Conservation (phyloP, 768 basidiomycete species). For the Auricularia sp. region DNA sequence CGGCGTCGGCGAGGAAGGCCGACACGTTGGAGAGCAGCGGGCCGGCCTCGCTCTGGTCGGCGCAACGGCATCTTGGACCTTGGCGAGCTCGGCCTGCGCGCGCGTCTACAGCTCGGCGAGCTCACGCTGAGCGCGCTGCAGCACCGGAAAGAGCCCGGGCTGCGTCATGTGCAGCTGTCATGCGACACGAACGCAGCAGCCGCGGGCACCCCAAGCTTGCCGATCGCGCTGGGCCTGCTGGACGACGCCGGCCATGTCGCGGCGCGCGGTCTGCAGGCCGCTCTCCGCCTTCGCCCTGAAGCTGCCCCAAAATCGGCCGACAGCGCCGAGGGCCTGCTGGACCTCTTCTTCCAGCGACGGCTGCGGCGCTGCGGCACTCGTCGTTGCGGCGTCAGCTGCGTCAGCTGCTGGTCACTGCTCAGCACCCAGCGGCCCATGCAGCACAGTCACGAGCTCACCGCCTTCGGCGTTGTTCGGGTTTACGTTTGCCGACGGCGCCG, state of each 20-base stretch:
- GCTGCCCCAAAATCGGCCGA: conserved; percentile 83
- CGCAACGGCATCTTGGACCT: not conserved
- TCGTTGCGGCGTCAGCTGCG: conserved; percentile 32
- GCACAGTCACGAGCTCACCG: no score
- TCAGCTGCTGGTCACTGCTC: not conserved
- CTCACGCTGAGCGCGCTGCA: conserved; percentile 58
- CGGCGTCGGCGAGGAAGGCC: conserved; percentile 66
- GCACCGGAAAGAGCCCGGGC: no score
- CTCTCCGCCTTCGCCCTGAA: conserved; percentile 77
- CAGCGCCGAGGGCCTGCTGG: conserved; percentile 76
- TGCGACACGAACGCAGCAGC: not conserved
- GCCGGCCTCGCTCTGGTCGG: conserved; percentile 51
- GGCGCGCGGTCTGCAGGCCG: conserved; percentile 57
- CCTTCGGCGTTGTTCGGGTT: no score
- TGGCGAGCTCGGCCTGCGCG: conserved; percentile 47
- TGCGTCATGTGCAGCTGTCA: no score
- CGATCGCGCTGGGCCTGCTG: conserved; percentile 74
- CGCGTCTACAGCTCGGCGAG: conserved; percentile 46
- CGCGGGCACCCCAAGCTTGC: conserved; percentile 41
- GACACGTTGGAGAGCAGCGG: not conserved
- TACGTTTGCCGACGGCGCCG: no score
- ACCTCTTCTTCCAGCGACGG: conserved; percentile 77
- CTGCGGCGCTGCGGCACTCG: conserved; percentile 43
- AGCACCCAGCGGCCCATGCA: no score
- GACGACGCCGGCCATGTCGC: conserved; percentile 64